A percentile compares a stretch with the other conserved stretches of the same genome.
Conservation (phyloP, 169 alveolate species). For the Plasmodium berghei region DNA sequence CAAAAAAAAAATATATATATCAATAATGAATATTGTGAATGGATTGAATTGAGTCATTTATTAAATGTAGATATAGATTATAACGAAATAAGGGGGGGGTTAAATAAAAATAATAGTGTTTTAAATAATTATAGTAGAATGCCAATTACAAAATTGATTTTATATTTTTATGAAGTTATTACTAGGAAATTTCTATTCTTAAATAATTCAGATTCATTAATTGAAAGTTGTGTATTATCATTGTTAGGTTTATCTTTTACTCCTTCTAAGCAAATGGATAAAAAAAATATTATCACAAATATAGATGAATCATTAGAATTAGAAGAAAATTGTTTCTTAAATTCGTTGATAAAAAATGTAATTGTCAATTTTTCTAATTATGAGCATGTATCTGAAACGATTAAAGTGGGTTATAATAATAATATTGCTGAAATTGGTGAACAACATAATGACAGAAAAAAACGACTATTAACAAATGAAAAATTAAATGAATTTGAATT, state of each 20-base stretch:
- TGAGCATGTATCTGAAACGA: slow-evolving; percentile 23
- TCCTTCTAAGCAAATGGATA: slow-evolving; percentile 54
- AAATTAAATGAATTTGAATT: too few species aligned
- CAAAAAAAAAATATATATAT: slow-evolving; percentile 39
- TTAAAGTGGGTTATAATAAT: slow-evolving; percentile 15
- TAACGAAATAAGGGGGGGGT: slow-evolving; percentile 24
- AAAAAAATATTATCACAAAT: slow-evolving; percentile 12
- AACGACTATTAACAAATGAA: too few species aligned
- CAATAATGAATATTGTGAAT: slow-evolving; percentile 75
- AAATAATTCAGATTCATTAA: slow-evolving; percentile 46
- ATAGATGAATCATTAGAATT: slow-evolving; percentile 52
- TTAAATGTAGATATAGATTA: slow-evolving; percentile 63
- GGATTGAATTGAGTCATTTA: slow-evolving; percentile 63
- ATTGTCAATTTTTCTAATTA: slow-evolving; percentile 32
- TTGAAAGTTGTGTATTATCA: slow-evolving; percentile 50
- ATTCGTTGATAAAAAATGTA: slow-evolving; percentile 21
- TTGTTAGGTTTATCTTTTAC: slow-evolving; percentile 52
- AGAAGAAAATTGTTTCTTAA: slow-evolving; percentile 48
- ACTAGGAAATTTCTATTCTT: slow-evolving; percentile 52
- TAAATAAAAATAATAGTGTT: slow-evolving; percentile 8
- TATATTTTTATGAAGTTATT: slow-evolving; percentile 68
- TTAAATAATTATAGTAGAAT: slow-evolving; percentile 69
- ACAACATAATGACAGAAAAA: neutral
- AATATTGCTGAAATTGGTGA: neutral
- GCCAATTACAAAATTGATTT: slow-evolving; percentile 57